Conservation (phyloP, 1,284 basidiomycete genomes). For the Ganoderma multipileum region DNA sequence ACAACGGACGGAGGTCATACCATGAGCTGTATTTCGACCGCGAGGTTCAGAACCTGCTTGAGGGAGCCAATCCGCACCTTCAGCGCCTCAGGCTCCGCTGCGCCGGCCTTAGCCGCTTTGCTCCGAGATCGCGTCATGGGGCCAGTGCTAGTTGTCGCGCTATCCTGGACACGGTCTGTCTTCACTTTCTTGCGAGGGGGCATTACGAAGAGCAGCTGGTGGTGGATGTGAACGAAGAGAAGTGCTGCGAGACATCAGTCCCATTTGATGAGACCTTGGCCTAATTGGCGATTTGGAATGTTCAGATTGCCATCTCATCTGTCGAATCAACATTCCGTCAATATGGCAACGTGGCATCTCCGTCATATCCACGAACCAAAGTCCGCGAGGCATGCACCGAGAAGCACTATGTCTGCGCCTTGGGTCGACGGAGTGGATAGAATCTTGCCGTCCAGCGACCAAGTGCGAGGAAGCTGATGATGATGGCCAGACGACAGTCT, state of each 20-base stretch:
- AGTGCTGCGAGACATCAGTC: too few species aligned
- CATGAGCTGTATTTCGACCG: constrained; percentile 14
- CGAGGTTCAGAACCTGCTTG: constrained; percentile 9
- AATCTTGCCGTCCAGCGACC: too few species aligned
- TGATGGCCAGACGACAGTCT: not conserved
- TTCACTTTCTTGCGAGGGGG: not conserved
- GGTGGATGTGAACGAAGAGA: not conserved
- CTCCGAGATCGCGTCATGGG: not conserved
- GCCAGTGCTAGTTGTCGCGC: not conserved
- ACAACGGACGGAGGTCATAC: not conserved
- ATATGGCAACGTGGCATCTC: too few species aligned
- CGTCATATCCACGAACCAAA: too few species aligned
- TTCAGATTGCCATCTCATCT: too few species aligned
- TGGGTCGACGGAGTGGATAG: too few species aligned
- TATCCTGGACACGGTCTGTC: not conserved
- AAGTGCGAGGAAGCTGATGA: too few species aligned
- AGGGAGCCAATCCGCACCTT: constrained; percentile 5
- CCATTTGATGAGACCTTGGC: too few species aligned
- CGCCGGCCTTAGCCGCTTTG: not conserved
- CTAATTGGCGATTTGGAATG: too few species aligned
- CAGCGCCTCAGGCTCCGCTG: not conserved
- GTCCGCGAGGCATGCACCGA: too few species aligned
- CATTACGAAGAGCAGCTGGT: not conserved
- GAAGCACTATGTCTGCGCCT: too few species aligned
- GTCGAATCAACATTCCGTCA: too few species aligned